These are phyloP conservation scores for Ogataea allantospora DNA, from an alignment of 805 yeast species.

Conservation along the genomic window DNA sequence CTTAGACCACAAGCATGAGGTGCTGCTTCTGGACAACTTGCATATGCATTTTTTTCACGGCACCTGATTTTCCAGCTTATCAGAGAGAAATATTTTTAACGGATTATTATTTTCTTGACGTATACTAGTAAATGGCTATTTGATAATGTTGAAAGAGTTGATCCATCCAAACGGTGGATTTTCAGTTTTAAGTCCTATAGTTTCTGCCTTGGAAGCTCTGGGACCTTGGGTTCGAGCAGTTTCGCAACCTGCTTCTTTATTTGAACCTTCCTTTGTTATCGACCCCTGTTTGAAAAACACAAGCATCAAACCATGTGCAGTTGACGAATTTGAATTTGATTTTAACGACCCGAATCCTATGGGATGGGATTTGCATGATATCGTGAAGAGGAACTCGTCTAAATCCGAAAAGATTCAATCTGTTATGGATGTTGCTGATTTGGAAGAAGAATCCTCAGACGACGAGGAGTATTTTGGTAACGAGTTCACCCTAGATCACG, in stretches of 20 bases:
- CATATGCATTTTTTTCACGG: background rate
- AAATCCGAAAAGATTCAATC: background rate
- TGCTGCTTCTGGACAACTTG: no score
- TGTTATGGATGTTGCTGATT: slow-evolving; percentile 7
- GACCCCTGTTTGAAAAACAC: slow-evolving; percentile 2
- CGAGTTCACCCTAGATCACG: slow-evolving; percentile 28
- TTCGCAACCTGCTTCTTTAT: slow-evolving; percentile 1
- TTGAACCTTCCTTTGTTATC: slow-evolving; percentile 4
- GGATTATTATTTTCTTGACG: background rate
- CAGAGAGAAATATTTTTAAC: background rate
- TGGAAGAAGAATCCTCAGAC: slow-evolving; percentile 16
- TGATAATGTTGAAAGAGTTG: slow-evolving; percentile 1
- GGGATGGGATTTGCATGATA: slow-evolving; percentile 30
- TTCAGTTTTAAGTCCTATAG: slow-evolving; percentile 1
- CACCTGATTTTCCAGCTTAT: background rate
- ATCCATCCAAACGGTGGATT: slow-evolving; percentile 7
- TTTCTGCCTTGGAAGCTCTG: background rate
- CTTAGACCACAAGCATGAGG: no score
- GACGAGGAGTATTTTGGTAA: slow-evolving; percentile 15
- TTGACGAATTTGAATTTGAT: slow-evolving; percentile 32
- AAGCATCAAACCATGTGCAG: slow-evolving; percentile 28
- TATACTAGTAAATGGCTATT: background rate
- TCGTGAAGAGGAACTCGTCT: background rate
- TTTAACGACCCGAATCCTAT: slow-evolving; percentile 29
- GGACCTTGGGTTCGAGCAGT: slow-evolving; percentile 1